Conservation (phyloP, 2,329 filamentous ascomycete species). For the Apiospora malaysiana region DNA sequence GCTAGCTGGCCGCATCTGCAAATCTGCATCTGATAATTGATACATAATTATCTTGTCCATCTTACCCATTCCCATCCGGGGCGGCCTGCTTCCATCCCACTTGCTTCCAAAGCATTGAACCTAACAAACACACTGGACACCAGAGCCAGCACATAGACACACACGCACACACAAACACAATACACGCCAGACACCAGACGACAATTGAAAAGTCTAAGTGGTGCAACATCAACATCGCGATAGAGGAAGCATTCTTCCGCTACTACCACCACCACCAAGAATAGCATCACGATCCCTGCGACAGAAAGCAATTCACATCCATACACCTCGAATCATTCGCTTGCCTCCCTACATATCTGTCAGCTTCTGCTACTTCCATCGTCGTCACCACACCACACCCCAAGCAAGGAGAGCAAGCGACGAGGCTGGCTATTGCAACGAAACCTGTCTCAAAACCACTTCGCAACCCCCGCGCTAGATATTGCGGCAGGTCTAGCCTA, state of each 20-base stretch:
- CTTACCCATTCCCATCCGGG: neutral
- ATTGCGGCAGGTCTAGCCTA: constrained; percentile 18
- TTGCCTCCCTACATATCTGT: neutral
- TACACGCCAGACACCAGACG: neutral
- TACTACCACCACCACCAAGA: neutral
- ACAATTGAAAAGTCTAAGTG: constrained; percentile 5
- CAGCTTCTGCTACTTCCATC: neutral
- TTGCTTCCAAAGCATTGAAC: neutral
- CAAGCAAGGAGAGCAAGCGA: neutral
- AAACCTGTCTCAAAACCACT: neutral
- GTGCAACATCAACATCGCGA: neutral
- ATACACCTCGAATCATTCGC: neutral
- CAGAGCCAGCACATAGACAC: too few species aligned
- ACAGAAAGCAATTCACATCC: neutral
- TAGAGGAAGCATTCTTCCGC: neutral
- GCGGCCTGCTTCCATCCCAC: neutral
- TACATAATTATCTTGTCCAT: neutral
- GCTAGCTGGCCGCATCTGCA: neutral
- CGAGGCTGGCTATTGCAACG: constrained; percentile 7
- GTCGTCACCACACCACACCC: neutral
- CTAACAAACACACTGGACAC: too few species aligned
- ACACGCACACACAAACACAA: too few species aligned
- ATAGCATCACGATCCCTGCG: neutral
- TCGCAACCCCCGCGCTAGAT: neutral
- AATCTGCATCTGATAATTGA: neutral